Percentiles rank a stretch among this genome's conserved stretches.
Conservation (phyloP, 1,284 basidiomycete species). For the Earliella scabrosa region DNA sequence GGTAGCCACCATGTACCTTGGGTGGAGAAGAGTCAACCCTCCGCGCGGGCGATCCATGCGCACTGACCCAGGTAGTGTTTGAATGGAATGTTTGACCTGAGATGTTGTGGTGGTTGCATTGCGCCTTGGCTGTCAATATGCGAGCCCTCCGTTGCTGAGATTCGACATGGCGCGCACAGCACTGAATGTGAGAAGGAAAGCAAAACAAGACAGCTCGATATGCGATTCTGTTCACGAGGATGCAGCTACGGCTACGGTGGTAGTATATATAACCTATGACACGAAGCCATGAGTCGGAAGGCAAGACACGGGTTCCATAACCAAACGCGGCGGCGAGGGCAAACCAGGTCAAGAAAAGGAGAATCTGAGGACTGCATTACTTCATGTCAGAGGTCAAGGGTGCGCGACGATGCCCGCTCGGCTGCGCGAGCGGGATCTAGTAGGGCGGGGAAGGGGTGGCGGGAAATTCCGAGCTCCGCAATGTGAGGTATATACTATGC, state of each 20-base stretch:
- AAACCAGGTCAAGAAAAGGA: no score
- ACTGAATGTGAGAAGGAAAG: no score
- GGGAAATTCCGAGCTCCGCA: neutral
- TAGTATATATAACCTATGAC: neutral
- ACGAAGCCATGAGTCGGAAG: neutral
- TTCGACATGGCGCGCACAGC: no score
- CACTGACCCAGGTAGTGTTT: no score
- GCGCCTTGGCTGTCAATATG: no score
- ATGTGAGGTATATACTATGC: slow-evolving; percentile 8
- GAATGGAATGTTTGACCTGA: no score
- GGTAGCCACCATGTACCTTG: no score
- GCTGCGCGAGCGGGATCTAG: neutral
- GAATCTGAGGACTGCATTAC: neutral
- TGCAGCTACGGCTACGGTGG: slow-evolving; percentile 1
- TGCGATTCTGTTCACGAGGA: neutral
- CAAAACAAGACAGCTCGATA: slow-evolving; percentile 5
- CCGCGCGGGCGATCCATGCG: no score
- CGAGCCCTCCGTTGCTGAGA: no score
- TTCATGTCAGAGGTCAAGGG: neutral
- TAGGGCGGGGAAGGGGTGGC: neutral
- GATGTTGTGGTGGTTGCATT: neutral
- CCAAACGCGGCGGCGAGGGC: neutral
- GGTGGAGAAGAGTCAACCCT: no score
- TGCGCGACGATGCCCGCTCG: neutral
- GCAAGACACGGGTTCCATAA: neutral